Evolutionary conservation across 768 basidiomycete species (phyloP).

Genomic region (Dioszegia crocea): DNA sequence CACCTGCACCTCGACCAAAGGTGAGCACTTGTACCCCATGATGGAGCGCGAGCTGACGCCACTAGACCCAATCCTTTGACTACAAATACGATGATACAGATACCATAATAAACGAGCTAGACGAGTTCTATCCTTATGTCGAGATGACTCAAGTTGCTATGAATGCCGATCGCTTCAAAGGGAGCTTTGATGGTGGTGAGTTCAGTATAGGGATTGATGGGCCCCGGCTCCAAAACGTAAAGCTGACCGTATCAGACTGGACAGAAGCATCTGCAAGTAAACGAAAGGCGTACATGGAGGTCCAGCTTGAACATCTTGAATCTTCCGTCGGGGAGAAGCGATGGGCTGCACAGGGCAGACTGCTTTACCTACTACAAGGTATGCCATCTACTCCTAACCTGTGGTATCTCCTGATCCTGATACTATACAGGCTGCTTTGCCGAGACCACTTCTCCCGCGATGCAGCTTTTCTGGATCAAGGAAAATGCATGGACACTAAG

Average conservation of each 20-base stretch:
- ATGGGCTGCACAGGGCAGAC: slow-evolving; percentile 75
- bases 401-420: slow-evolving; percentile 3
- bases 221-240: background rate
- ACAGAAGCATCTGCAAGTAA: slow-evolving; percentile 61
- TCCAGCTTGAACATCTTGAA: slow-evolving; percentile 80
- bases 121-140: slow-evolving; percentile 96
- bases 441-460: slow-evolving; percentile 84
- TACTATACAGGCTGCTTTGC: slow-evolving; percentile 71
- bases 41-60: background rate
- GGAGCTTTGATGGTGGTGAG: slow-evolving; percentile 35
- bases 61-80: slow-evolving; percentile 58
- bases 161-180: slow-evolving; percentile 81
- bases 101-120: slow-evolving; percentile 89
- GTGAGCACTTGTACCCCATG: slow-evolving; percentile 7
- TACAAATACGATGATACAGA: slow-evolving; percentile 95
- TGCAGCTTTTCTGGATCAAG: slow-evolving; percentile 92
- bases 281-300: slow-evolving; percentile 69
- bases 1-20: slow-evolving; percentile 33
- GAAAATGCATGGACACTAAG: slow-evolving; percentile 86
- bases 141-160: slow-evolving; percentile 87
- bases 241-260: slow-evolving; percentile 60
- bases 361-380: slow-evolving; percentile 94
- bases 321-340: slow-evolving; percentile 78
- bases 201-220: too few relatives aligned
- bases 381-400: slow-evolving; percentile 14